Percentiles rank a stretch among this genome's conserved stretches.
Evolutionary conservation across 345 rosid genomes (phyloP).

Genomic region (Mallotus nudiflorus): DNA sequence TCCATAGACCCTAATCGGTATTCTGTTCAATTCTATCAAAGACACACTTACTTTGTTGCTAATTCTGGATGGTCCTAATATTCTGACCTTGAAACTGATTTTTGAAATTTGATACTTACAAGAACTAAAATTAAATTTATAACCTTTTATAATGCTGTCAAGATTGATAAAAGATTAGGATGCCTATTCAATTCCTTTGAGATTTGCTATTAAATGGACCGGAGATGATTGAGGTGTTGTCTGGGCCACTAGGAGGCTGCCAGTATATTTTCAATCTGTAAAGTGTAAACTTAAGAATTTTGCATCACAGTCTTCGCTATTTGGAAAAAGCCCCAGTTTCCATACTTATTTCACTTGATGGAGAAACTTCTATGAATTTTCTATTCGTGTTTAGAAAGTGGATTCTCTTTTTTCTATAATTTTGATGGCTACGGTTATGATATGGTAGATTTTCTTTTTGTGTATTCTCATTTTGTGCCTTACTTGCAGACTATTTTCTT

Average conservation of each 20-base stretch:
- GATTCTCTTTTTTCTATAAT: neutral
- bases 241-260: neutral
- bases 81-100: neutral
- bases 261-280: neutral
- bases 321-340: neutral
- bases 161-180: conserved; percentile 2
- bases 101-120: neutral
- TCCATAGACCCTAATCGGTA: neutral
- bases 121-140: neutral
- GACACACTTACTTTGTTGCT: neutral
- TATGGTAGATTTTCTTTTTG: conserved; percentile 4
- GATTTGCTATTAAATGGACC: neutral
- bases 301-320: neutral
- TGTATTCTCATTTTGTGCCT: conserved; percentile 7
- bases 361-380: conserved; percentile 1
- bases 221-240: neutral
- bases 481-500: conserved; percentile 83
- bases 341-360: neutral
- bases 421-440: neutral
- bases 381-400: neutral
- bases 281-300: neutral
- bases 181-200: neutral
- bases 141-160: neutral
- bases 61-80: neutral
- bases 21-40: neutral